Evolutionary conservation across 768 basidiomycete species (phyloP), one percentile per base, ranked within the genome.

Genomic region (Sutorius australiensis): DNA sequence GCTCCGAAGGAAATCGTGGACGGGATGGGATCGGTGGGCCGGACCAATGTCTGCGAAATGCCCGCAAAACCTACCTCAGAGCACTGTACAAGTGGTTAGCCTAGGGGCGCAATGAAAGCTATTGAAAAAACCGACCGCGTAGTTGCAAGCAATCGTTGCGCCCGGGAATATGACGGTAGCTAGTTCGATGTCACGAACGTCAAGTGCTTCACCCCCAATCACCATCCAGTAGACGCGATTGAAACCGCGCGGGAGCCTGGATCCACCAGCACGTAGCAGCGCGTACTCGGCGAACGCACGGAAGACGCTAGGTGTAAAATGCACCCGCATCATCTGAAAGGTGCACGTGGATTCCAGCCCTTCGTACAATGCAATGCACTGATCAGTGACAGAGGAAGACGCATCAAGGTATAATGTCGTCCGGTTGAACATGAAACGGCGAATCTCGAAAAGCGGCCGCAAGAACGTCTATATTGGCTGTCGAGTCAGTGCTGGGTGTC

Each of bases 371-470:
- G 57, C 46, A 39, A 40, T 19, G 28, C 57, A 58, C 36, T 58
- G 57, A 10, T 45, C 50, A 31, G 19, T 41, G 30, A 58, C 57
- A 7, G 57, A 58, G 7, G 14, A 9, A 12, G 57, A 58, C 1
- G 46, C 39, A 36, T 58, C 57, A 12, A 58, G 37, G 32, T 58
- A 54, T 14, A 59, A 44, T 11, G 57, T 59, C 30, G 57, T 48
- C 12, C 42, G 45, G 33, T 59, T 59, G 56, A 58, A 59, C 57
- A 58, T 58, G 46, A 58, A 59, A 31, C 57, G 57, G 19, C 57
- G 57, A 32, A 58, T 59, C 17, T 58, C 57, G 33, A 58, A 58
- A 39, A 59, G 57, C 24, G 57, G 57, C 28, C 57, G 50, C 37
- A 58, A 48, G 6, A 58, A 58, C 8, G 57, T 59, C 57, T 58